Percentiles rank a stretch among this genome's conserved stretches.
Conservation (phyloP, 179 eudicot genomes). For the Heliamphora pulchella region DNA sequence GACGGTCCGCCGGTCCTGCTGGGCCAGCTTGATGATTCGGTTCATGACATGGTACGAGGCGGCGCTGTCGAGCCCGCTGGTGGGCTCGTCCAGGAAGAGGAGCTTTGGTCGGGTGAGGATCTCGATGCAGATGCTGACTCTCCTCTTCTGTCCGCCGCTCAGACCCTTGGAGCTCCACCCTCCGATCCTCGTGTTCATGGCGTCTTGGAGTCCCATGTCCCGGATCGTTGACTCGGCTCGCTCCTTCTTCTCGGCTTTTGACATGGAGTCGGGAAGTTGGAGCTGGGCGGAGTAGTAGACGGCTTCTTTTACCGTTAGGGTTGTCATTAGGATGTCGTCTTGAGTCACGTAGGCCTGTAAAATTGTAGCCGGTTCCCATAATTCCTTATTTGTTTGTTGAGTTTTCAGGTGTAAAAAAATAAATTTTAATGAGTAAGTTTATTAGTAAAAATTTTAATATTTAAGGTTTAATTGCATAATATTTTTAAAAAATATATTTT, state of each 20-base stretch:
- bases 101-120: constrained; percentile 46
- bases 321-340: constrained; percentile 42
- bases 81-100: constrained; percentile 56
- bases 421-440: too few relatives aligned
- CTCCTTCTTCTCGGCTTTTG: constrained; percentile 32
- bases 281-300: constrained; percentile 47
- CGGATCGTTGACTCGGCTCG: constrained; percentile 37
- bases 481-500: too few relatives aligned
- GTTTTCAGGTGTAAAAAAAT: too few relatives aligned
- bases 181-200: constrained; percentile 45
- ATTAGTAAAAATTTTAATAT: too few relatives aligned
- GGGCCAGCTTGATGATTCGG: constrained; percentile 26
- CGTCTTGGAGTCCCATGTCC: constrained; percentile 50
- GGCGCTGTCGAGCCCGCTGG: constrained; percentile 56
- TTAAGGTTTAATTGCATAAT: too few relatives aligned
- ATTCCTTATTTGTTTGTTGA: too few relatives aligned
- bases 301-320: constrained; percentile 40
- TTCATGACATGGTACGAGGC: constrained; percentile 53
- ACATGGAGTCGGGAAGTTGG: constrained; percentile 39
- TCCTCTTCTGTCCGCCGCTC: constrained; percentile 53
- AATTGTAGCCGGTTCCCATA: not conserved
- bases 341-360: constrained; percentile 50
- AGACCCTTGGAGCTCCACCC: constrained; percentile 43
- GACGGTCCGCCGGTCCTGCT: constrained; percentile 22
- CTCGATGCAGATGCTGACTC: constrained; percentile 53